These are phyloP conservation scores for Vitis amurensis DNA, from an alignment of 164 flowering plant species.

Conservation along the genomic window DNA sequence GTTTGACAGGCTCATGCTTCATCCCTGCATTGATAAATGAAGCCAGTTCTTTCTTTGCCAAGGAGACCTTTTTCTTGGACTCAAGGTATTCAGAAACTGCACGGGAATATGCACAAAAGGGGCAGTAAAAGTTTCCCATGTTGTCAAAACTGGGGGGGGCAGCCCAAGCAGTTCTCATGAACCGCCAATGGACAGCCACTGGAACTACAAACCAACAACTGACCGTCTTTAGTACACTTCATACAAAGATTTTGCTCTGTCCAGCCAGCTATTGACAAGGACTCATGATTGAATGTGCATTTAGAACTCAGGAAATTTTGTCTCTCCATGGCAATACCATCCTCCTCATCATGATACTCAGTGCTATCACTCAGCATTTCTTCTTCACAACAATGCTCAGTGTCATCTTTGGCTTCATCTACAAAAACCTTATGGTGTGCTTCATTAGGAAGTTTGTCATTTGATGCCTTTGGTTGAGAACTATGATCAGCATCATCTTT, in stretches of 20 bases:
- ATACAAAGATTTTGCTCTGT: slow-evolving; percentile 45
- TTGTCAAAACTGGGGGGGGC: slow-evolving; percentile 34
- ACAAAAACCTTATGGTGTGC: not conserved
- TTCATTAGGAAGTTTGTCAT: slow-evolving; percentile 2
- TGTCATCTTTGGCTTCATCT: slow-evolving; percentile 12
- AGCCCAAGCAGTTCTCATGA: slow-evolving; percentile 64
- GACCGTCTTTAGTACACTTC: slow-evolving; percentile 59
- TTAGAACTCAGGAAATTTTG: slow-evolving; percentile 41
- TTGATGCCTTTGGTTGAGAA: not conserved
- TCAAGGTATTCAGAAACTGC: slow-evolving; percentile 44
- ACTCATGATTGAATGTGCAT: slow-evolving; percentile 24
- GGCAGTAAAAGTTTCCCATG: slow-evolving; percentile 62
- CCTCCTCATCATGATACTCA: slow-evolving; percentile 26
- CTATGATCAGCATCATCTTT: not conserved
- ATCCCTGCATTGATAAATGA: slow-evolving; percentile 26
- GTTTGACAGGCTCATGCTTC: slow-evolving; percentile 6
- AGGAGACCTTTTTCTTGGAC: slow-evolving; percentile 37
- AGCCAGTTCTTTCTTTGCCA: slow-evolving; percentile 43
- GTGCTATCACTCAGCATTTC: slow-evolving; percentile 27
- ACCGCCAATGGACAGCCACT: slow-evolving; percentile 44
- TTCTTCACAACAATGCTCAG: slow-evolving; percentile 9
- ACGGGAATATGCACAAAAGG: slow-evolving; percentile 61
- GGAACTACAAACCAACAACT: slow-evolving; percentile 49
- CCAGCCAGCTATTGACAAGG: slow-evolving; percentile 21
- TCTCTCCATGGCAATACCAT: slow-evolving; percentile 28